Evolutionary conservation across 495 filamentous ascomycete genomes (phyloP).

Genomic region (Cercophora samala): DNA sequence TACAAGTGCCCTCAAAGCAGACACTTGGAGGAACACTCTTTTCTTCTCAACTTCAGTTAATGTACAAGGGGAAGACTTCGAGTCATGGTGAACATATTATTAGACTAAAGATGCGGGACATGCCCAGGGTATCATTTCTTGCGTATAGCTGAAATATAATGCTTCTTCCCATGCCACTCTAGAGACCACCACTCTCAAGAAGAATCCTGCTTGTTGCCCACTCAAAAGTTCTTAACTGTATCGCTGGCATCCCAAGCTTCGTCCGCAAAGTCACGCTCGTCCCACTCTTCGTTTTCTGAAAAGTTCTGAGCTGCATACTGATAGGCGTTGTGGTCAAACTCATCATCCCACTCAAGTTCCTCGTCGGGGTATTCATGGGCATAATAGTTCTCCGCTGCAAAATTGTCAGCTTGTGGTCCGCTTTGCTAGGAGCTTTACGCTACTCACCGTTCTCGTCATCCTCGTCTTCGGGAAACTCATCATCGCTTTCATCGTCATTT

Average conservation of each 20-base stretch:
- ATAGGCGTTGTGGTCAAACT: slow-evolving; percentile 46
- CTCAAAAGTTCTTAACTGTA: neutral
- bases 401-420: slow-evolving; percentile 4
- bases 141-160: no score
- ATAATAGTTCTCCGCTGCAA: slow-evolving; percentile 53
- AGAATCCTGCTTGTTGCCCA: neutral
- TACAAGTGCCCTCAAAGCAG: no score
- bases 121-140: neutral
- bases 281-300: slow-evolving; percentile 47
- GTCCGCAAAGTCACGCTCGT: slow-evolving; percentile 26
- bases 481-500: slow-evolving; percentile 7
- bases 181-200: neutral
- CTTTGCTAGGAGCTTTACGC: neutral
- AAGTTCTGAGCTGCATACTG: slow-evolving; percentile 43
- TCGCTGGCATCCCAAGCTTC: slow-evolving; percentile 19
- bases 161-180: neutral
- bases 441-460: slow-evolving; percentile 54
- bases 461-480: slow-evolving; percentile 36
- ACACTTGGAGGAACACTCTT: no score
- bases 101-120: neutral
- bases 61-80: no score
- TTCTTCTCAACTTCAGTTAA: no score
- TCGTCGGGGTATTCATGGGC: slow-evolving; percentile 55
- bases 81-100: no score
- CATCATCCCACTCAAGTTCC: slow-evolving; percentile 54